These are phyloP conservation scores for Rosa chinensis DNA, from an alignment of 306 rosid genomes.

Conservation along the genomic window DNA sequence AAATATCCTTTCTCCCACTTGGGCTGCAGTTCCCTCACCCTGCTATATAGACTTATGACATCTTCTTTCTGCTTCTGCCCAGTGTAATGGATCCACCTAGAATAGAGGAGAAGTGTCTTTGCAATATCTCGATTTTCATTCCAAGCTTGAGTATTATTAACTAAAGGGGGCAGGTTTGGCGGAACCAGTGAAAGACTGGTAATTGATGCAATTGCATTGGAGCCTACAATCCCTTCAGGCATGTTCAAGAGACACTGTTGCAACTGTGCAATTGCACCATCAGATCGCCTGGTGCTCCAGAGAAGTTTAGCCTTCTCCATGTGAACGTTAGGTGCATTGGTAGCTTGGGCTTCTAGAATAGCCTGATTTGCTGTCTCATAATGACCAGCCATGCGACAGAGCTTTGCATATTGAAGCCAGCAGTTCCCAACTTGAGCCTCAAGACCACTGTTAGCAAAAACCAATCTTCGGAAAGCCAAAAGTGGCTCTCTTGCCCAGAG, in stretches of 20 bases:
- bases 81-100: slow-evolving; percentile 97
- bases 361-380: slow-evolving; percentile 94
- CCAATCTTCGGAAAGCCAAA: slow-evolving; percentile 79
- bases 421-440: slow-evolving; percentile 90
- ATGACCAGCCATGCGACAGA: slow-evolving; percentile 95
- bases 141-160: slow-evolving; percentile 64
- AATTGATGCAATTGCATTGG: slow-evolving; percentile 78
- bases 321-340: slow-evolving; percentile 86
- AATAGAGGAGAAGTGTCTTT: slow-evolving; percentile 89
- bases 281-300: slow-evolving; percentile 91
- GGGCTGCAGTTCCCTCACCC: slow-evolving; percentile 94
- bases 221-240: slow-evolving; percentile 78
- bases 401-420: slow-evolving; percentile 98
- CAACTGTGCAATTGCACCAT: slow-evolving; percentile 89
- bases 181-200: slow-evolving; percentile 85
- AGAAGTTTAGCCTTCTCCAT: slow-evolving; percentile 90
- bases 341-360: slow-evolving; percentile 88
- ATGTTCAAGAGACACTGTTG: slow-evolving; percentile 85
- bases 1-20: slow-evolving; percentile 96
- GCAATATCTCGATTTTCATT: slow-evolving; percentile 74
- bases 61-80: slow-evolving; percentile 99
- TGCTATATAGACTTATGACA: slow-evolving; percentile 69
- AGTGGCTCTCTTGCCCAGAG: slow-evolving; percentile 98
- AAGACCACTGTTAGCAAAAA: slow-evolving; percentile 72
- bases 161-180: slow-evolving; percentile 51